These are phyloP conservation scores for Dactylellina leptospora DNA, from an alignment of 2,329 filamentous ascomycete genomes.

Conservation along the genomic window DNA sequence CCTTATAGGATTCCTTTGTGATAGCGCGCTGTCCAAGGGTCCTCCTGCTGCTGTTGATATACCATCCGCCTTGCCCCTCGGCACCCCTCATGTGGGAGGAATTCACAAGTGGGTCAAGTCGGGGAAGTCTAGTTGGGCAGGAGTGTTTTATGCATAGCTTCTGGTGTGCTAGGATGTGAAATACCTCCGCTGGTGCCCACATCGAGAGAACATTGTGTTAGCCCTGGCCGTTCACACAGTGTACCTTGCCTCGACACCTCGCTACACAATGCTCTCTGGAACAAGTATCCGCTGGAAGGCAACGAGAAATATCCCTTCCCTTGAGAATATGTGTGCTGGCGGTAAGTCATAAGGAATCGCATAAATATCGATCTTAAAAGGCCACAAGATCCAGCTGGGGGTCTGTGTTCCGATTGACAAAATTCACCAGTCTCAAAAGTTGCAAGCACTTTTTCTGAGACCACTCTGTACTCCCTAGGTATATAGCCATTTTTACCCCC, in stretches of 20 bases:
- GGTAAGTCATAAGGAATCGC: slow-evolving; percentile 19
- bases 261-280: slow-evolving; percentile 46
- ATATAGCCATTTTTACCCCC: slow-evolving; percentile 3
- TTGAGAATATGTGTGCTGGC: slow-evolving; percentile 12
- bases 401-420: slow-evolving; percentile 52
- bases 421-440: slow-evolving; percentile 8
- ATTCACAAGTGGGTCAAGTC: slow-evolving; percentile 4
- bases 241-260: slow-evolving; percentile 49
- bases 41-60: slow-evolving; percentile 6
- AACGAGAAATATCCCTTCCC: slow-evolving; percentile 3
- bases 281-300: slow-evolving; percentile 17
- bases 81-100: slow-evolving; percentile 11
- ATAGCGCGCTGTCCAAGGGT: slow-evolving; percentile 19
- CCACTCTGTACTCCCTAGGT: slow-evolving; percentile 8
- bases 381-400: slow-evolving; percentile 49
- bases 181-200: slow-evolving; percentile 4
- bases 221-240: slow-evolving; percentile 27
- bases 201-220: neutral
- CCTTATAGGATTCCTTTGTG: slow-evolving; percentile 20
- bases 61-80: neutral
- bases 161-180: slow-evolving; percentile 23
- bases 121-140: slow-evolving; percentile 6
- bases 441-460: neutral
- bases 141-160: slow-evolving; percentile 2
- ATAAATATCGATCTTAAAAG: slow-evolving; percentile 54